phyloP scores from a whole-genome alignment of 108 stramenopile genomes.

The Epithemia pelagica region DNA sequence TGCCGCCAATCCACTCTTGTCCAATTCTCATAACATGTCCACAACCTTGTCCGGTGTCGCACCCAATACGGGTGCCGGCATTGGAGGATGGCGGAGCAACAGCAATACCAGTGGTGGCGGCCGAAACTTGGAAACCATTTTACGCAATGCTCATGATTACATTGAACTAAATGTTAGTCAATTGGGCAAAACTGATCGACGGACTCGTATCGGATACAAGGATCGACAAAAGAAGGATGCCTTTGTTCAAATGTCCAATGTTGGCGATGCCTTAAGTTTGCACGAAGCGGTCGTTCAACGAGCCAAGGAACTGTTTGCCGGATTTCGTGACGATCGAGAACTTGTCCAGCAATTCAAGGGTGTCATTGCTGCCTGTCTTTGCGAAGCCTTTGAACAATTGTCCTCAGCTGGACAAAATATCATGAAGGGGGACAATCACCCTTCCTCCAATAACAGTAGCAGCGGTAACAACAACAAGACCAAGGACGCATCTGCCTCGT shows the following conservation, averaged over 20 bases:
- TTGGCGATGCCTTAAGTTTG: constrained; percentile 72
- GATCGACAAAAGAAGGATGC: constrained; percentile 82
- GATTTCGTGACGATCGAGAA: constrained; percentile 88
- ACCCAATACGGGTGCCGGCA: constrained; percentile 59
- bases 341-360: constrained; percentile 74
- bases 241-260: constrained; percentile 70
- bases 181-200: constrained; percentile 79
- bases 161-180: constrained; percentile 83
- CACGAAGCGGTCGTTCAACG: constrained; percentile 81
- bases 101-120: constrained; percentile 41
- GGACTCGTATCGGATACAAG: constrained; percentile 84
- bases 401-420: constrained; percentile 53
- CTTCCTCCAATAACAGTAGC: constrained; percentile 12
- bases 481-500: not conserved
- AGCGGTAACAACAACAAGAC: constrained; percentile 10
- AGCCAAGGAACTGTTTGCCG: constrained; percentile 83
- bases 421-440: constrained; percentile 40
- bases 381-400: constrained; percentile 79
- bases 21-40: constrained; percentile 74
- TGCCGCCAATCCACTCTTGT: constrained; percentile 70
- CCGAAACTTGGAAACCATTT: constrained; percentile 46
- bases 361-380: constrained; percentile 62
- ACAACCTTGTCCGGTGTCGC: constrained; percentile 64
- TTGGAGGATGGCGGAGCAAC: constrained; percentile 56
- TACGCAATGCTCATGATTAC: constrained; percentile 78